A percentile compares a stretch with the other conserved stretches of the same genome.
These are phyloP conservation scores for Elongisporangium prolatum DNA, from an alignment of 352 stramenopile species.

Conservation along the genomic window DNA sequence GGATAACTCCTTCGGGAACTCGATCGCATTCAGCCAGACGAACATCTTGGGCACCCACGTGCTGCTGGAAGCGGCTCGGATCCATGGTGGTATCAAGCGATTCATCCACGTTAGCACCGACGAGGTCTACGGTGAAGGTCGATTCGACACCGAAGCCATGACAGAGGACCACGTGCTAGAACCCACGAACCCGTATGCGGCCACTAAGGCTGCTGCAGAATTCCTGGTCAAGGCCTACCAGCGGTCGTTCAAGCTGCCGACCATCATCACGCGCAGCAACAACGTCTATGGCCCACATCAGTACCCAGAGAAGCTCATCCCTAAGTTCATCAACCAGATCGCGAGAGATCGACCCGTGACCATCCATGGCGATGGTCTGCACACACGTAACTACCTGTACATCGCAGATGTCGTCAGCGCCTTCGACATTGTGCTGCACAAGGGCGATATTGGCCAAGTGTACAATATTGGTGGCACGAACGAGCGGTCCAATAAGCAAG, in stretches of 20 bases:
- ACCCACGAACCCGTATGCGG: conserved; percentile 98
- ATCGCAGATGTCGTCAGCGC: conserved; percentile 95
- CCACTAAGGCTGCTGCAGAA: conserved; percentile 97
- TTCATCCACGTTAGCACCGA: conserved; percentile 99
- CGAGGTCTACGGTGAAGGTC: conserved; percentile 97
- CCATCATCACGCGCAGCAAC: conserved; percentile 98
- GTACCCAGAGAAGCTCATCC: conserved; percentile 99
- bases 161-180: conserved; percentile 92
- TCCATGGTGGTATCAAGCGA: conserved; percentile 75
- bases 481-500: conserved; percentile 60
- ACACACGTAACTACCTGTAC: conserved; percentile 97
- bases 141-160: conserved; percentile 89
- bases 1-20: conserved; percentile 99
- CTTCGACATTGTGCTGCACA: conserved; percentile 96
- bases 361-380: conserved; percentile 94
- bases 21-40: conserved; percentile 96
- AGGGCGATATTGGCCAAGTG: conserved; percentile 89
- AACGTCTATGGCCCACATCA: conserved; percentile 99
- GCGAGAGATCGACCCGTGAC: conserved; percentile 87
- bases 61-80: conserved; percentile 94
- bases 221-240: conserved; percentile 96
- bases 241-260: conserved; percentile 93
- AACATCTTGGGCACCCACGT: conserved; percentile 99
- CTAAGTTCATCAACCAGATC: conserved; percentile 98
- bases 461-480: conserved; percentile 96